Evolutionary conservation across 805 yeast genomes (phyloP).

Genomic region (Huiozyma sinensis): DNA sequence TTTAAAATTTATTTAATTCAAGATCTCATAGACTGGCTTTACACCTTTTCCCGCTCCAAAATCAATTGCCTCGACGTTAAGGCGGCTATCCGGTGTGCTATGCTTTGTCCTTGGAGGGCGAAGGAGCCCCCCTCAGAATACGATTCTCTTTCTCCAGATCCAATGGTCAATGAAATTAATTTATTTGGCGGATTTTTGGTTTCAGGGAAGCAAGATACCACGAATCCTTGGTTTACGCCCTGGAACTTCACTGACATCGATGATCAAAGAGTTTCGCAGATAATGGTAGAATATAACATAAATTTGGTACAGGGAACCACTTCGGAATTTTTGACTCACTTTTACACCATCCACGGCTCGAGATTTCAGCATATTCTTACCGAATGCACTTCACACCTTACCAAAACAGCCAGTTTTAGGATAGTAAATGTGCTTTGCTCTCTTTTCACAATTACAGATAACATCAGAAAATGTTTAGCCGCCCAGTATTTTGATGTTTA

Average conservation of each 20-base stretch:
- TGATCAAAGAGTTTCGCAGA: constrained; percentile 7
- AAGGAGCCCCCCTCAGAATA: neutral
- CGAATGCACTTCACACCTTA: constrained; percentile 12
- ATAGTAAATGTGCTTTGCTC: constrained; percentile 15
- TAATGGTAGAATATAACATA: constrained; percentile 17
- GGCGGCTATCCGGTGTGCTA: neutral
- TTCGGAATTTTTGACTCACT: constrained; percentile 8
- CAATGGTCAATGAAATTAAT: constrained; percentile 10
- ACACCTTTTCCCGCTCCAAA: constrained; percentile 1
- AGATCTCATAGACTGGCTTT: constrained; percentile 18
- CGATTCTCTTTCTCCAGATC: neutral
- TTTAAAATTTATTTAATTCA: constrained; percentile 18
- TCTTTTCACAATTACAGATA: constrained; percentile 26
- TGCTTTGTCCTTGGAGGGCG: neutral
- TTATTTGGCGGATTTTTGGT: constrained; percentile 23
- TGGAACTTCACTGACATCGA: constrained; percentile 16
- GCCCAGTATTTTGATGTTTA: constrained; percentile 74
- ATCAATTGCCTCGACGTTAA: neutral
- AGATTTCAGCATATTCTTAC: constrained; percentile 31
- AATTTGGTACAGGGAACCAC: constrained; percentile 11
- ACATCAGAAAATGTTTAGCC: constrained; percentile 43
- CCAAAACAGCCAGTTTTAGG: constrained; percentile 12
- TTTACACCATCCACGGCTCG: constrained; percentile 30
- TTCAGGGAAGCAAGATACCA: constrained; percentile 10
- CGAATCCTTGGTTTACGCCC: constrained; percentile 15